phyloP scores from a whole-genome alignment of 495 filamentous ascomycete genomes.

The Tuber calosporum region DNA sequence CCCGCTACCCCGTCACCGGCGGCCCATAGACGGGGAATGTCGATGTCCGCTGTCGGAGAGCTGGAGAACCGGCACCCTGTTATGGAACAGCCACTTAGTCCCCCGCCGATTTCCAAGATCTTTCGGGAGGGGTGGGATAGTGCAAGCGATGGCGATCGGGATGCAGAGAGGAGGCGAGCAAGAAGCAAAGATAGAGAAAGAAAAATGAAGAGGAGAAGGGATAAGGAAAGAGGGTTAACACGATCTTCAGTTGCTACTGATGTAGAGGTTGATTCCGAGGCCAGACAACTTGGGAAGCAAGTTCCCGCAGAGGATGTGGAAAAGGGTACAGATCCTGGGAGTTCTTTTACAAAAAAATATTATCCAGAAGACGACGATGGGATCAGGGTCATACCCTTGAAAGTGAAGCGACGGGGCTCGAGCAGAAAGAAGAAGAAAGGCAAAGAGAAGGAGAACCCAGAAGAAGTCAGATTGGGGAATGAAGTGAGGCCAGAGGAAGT shows the following conservation, averaged over 20 bases:
- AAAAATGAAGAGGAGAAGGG: conserved; percentile 37
- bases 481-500: conserved; percentile 32
- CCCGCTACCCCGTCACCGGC: conserved; percentile 36
- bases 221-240: conserved; percentile 26
- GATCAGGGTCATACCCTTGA: conserved; percentile 38
- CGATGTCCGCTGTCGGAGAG: conserved; percentile 12
- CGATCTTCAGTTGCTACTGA: conserved; percentile 27
- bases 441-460: conserved; percentile 21
- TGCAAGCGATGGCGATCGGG: conserved; percentile 35
- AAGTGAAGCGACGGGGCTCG: conserved; percentile 33
- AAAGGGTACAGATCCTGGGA: conserved; percentile 7
- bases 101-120: conserved; percentile 33
- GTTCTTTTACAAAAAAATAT: neutral
- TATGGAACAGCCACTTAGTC: conserved; percentile 25
- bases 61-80: neutral
- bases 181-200: conserved; percentile 37
- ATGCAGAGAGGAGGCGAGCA: conserved; percentile 34
- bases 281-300: neutral
- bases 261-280: conserved; percentile 21
- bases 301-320: conserved; percentile 19
- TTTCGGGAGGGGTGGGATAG: conserved; percentile 38
- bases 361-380: conserved; percentile 36
- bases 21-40: conserved; percentile 19
- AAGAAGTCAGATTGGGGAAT: conserved; percentile 24
- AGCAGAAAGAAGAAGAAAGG: conserved; percentile 35